Base-by-base conservation (phyloP, 306 rosid genomes). In the Vigna trinervia region DNA sequence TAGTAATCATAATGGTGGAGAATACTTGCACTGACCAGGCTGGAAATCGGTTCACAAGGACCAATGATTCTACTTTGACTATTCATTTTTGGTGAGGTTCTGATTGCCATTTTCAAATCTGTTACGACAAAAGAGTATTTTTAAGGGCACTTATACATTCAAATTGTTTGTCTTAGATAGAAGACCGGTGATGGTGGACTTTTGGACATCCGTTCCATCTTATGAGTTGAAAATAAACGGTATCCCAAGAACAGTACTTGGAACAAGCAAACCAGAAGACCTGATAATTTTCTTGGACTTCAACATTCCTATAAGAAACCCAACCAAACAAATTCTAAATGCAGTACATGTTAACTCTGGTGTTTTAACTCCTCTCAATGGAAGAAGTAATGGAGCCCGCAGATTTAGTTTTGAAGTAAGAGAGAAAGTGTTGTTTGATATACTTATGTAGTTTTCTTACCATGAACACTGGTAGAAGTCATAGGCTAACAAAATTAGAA, bases 121-220 rank as follows among this genome's bases (percentile, higher is more conserved):
- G 11, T 70, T 30, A 12, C 32, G 67, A 61, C 47, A 1, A 9
- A 64, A 72, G 46, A 51, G 48, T 48, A 34, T 17, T 45, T 34
- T 23, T 61, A 38, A 65, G 75, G 75, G 30, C 46, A 45, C 76
- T 70, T 22, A 54, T 14, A 50, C 56, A 36, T 73, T 79, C 41
- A 77, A 22, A 69, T 80, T 51, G 43, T 23, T 45, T 77, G 66
- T 38, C 76, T 71, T 77, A 90, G 96, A 90, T 84, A 86, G 91
- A 85, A 85, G 96, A 52, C 88, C 89, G 19, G 88, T 88, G 59
- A 74, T 50, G 32, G 91, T 78, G 48, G 96, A 90, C 70, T 81
- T 90, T 39, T 90, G 96, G 96, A 83, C 96, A 30, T 76, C 91
- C 13, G 88, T 88, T 81, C 87, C 92, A 62, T 86, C 92, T 13